Evolutionary conservation across 495 filamentous ascomycete genomes (phyloP).

Genomic region (Aspergillus sclerotiicarbonarius): DNA sequence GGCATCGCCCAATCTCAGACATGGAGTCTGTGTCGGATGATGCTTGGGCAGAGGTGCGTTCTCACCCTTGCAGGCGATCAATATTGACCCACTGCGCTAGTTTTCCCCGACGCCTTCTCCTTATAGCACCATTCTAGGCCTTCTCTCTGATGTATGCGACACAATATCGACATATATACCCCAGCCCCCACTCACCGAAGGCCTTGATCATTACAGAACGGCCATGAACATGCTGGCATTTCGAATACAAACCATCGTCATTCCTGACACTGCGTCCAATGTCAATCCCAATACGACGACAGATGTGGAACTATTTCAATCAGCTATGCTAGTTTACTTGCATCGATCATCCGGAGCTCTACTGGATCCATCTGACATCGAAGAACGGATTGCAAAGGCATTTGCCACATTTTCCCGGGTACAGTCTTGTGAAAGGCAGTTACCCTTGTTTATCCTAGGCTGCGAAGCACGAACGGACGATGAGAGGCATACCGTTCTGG

Average conservation of each 20-base stretch:
- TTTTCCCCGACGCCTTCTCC: neutral
- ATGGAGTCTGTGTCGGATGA: neutral
- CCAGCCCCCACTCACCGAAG: neutral
- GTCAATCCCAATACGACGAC: neutral
- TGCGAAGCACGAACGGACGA: conserved; percentile 15
- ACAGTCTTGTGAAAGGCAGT: conserved; percentile 11
- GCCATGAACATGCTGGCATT: conserved; percentile 2
- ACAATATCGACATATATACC: neutral
- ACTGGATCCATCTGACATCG: conserved; percentile 5
- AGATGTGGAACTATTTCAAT: conserved; percentile 10
- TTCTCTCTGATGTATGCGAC: conserved; percentile 8
- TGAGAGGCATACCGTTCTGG: conserved; percentile 9
- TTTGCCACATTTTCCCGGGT: conserved; percentile 2
- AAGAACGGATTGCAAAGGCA: conserved; percentile 5
- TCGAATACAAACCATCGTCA: neutral
- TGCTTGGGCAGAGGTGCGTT: neutral
- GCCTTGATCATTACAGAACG: neutral
- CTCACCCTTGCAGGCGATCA: neutral
- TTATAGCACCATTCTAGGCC: neutral
- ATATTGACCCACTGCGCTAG: neutral
- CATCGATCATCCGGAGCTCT: conserved; percentile 4
- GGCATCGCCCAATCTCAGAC: neutral
- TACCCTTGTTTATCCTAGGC: conserved; percentile 15
- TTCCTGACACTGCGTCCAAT: neutral
- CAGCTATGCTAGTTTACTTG: conserved; percentile 14